A percentile compares a stretch with the other conserved stretches of the same genome.
phyloP scores from a whole-genome alignment of 805 yeast species.

The Priceomyces castillae region DNA sequence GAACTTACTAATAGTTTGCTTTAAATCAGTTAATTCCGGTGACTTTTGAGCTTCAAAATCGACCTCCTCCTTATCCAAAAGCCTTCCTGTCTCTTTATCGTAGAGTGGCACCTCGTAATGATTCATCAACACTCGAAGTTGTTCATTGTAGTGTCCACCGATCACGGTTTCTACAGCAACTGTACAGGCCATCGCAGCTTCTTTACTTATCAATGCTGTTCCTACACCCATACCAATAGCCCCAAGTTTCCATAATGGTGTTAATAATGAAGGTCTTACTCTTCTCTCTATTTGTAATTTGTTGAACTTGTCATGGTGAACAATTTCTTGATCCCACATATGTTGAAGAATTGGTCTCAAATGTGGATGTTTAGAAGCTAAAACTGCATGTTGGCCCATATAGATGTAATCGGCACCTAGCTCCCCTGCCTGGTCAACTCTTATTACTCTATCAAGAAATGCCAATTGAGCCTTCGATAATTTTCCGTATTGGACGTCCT shows the following conservation, averaged over 20 bases:
- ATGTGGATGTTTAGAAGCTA: constrained; percentile 68
- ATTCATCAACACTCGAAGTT: constrained; percentile 70
- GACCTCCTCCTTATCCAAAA: constrained; percentile 20
- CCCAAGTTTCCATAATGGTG: constrained; percentile 92
- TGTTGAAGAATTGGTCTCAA: constrained; percentile 79
- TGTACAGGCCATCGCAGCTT: constrained; percentile 99
- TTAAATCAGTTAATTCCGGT: constrained; percentile 57
- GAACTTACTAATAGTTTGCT: constrained; percentile 64
- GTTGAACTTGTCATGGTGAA: constrained; percentile 85
- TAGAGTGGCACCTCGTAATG: constrained; percentile 52
- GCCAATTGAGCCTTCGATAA: constrained; percentile 60
- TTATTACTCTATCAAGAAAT: constrained; percentile 65
- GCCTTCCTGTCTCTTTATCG: constrained; percentile 34
- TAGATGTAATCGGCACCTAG: constrained; percentile 93
- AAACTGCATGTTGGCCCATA: constrained; percentile 80
- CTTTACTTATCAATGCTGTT: constrained; percentile 84
- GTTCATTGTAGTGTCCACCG: constrained; percentile 93
- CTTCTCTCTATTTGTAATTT: constrained; percentile 68
- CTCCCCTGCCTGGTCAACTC: constrained; percentile 99
- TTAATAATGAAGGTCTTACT: constrained; percentile 86
- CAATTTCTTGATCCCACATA: constrained; percentile 98
- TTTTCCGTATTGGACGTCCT: constrained; percentile 34
- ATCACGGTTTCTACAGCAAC: constrained; percentile 98
- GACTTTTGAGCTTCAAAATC: constrained; percentile 33
- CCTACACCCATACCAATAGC: constrained; percentile 84